phyloP scores from a whole-genome alignment of 1,139 yeast species.

The Wickerhamiella infanticola region DNA sequence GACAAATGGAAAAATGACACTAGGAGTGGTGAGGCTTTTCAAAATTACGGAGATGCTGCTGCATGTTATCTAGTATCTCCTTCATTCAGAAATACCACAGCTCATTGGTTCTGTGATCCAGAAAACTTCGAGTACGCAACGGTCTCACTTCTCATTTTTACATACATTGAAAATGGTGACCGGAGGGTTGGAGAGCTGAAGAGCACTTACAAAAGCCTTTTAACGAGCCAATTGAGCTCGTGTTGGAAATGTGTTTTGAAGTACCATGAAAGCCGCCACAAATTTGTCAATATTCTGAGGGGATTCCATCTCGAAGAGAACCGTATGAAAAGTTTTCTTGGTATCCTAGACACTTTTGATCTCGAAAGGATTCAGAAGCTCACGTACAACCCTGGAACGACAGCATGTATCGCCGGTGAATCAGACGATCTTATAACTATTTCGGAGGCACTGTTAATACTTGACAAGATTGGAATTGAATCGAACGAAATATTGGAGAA shows the following conservation, averaged over 20 bases:
- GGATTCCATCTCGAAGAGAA: not conserved
- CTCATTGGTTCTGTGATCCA: conserved; percentile 13
- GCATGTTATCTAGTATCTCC: conserved; percentile 6
- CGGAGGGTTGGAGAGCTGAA: conserved; percentile 1
- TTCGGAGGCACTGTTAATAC: not conserved
- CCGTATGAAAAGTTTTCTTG: not conserved
- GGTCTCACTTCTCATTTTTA: conserved; percentile 10
- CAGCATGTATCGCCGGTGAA: too few relatives aligned
- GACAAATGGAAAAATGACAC: not conserved
- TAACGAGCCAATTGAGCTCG: conserved; percentile 2
- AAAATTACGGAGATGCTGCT: conserved; percentile 8
- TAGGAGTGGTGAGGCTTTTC: not conserved
- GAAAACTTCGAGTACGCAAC: conserved; percentile 3
- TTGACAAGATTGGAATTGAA: not conserved
- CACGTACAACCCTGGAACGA: not conserved
- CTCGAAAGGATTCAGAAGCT: not conserved
- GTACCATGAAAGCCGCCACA: conserved; percentile 8
- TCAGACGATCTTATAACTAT: too few relatives aligned
- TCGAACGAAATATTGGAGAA: not conserved
- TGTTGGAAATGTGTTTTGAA: conserved; percentile 9
- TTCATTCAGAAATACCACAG: not conserved
- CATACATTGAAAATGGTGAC: conserved; percentile 7
- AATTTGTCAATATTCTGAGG: not conserved
- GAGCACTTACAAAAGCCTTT: not conserved
- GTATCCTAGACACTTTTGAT: not conserved